Evolutionary conservation across 805 yeast species (phyloP), one percentile per base, ranked within the genome.

Genomic region (Henningerozyma blattae): DNA sequence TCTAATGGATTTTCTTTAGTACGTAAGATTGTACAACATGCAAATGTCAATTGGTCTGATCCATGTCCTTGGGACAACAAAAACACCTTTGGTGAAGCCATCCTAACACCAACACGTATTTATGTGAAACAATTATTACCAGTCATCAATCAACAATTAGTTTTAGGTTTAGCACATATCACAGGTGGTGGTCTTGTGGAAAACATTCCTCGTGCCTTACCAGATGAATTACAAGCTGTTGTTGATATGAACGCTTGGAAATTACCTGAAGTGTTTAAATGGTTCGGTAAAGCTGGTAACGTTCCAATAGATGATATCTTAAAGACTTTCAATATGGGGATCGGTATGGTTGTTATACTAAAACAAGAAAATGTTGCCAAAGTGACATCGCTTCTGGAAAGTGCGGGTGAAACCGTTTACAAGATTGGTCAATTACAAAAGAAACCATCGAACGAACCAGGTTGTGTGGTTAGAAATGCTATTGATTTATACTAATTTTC

Each of bases 151-250:
- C 66, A 79, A 48, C 77, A 68, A 22, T 61, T 81, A 37, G 54
- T 89, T 31, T 66, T 86, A 36, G 99, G 96, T 38, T 69, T 91
- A 53, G 95, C 98, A 3, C 94, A 91, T 52, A 91, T 91, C 51
- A 91, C 99, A 17, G 99, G 99, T 41, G 99, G 99, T 58, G 99
- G 99, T 34, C 67, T 91, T 34, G 78, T 91, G 19, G 99, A 91
- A 60, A 91, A 91, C 59, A 76, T 89, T 38, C 99, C 99, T 35
- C 75, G 99, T 56, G 91, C 94, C 15, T 67, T 91, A 41, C 98
- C 98, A 38, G 61, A 72, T 37, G 59, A 74, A 46, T 64, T 91
- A 41, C 77, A 78, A 48, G 98, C 96, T 12, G 66, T 65, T 44
- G 72, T 91, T 33, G 95, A 89, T 56, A 76, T 81, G 54, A 62